A percentile compares a stretch with the other conserved stretches of the same genome.
Conservation (phyloP, 192 early-diverging fungal genomes). For the Backusella westeae region DNA sequence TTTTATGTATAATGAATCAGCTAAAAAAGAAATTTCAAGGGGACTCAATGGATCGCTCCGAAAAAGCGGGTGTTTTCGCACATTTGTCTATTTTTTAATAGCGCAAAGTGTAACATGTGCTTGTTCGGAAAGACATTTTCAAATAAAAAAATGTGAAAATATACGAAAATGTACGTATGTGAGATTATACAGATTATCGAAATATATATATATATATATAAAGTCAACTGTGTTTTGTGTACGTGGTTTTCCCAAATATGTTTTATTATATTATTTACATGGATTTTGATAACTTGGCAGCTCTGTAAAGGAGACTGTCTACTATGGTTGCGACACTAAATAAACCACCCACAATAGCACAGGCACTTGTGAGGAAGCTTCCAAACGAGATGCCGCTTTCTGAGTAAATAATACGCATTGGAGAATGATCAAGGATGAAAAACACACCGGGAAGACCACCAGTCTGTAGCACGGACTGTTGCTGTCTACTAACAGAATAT, state of each 20-base stretch:
- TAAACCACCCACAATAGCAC: constrained; percentile 92
- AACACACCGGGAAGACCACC: constrained; percentile 55
- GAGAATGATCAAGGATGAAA: constrained; percentile 93
- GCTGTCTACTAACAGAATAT: constrained; percentile 91
- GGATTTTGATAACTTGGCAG: constrained; percentile 51
- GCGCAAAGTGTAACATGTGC: background rate
- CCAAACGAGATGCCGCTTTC: constrained; percentile 79
- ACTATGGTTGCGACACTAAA: constrained; percentile 92
- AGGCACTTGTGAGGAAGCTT: constrained; percentile 83
- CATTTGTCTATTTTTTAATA: background rate
- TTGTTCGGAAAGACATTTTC: background rate
- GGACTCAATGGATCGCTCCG: background rate
- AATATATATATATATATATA: background rate
- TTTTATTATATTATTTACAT: background rate
- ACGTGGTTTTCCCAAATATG: background rate
- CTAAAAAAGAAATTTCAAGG: constrained; percentile 4
- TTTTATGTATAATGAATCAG: background rate
- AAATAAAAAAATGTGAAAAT: constrained; percentile 1
- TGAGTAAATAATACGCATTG: constrained; percentile 86
- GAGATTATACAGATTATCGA: background rate
- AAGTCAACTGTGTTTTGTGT: background rate
- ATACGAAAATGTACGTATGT: background rate
- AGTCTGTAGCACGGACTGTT: constrained; percentile 47
- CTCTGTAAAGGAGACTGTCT: constrained; percentile 79
- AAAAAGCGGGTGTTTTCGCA: constrained; percentile 9